A percentile compares a stretch with the other conserved stretches of the same genome.
Conservation (phyloP, 345 rosid genomes). For the Boechera divaricarpa region DNA sequence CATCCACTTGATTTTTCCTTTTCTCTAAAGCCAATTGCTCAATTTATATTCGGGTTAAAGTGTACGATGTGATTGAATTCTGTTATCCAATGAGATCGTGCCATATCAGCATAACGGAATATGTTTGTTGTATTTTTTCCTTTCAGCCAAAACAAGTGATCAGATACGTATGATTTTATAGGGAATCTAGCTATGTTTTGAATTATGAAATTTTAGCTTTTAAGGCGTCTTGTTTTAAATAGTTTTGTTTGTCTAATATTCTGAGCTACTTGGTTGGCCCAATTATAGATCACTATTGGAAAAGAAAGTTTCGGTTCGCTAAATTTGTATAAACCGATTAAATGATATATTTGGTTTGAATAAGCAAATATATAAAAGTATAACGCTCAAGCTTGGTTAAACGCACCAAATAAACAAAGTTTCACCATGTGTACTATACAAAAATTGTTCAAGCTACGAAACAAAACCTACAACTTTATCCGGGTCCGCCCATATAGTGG, state of each 20-base stretch:
- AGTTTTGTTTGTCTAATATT: not conserved
- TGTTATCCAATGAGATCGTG: conserved; percentile 35
- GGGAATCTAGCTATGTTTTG: conserved; percentile 20
- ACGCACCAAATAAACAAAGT: not conserved
- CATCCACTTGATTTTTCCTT: conserved; percentile 38
- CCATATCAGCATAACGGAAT: conserved; percentile 38
- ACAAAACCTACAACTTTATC: conserved; percentile 25
- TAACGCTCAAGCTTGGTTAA: not conserved
- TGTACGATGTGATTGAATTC: conserved; percentile 46
- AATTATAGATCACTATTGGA: not conserved
- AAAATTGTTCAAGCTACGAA: conserved; percentile 18
- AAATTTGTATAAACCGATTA: not conserved
- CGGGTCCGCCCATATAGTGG: conserved; percentile 27
- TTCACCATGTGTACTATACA: not conserved
- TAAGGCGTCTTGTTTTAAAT: conserved; percentile 15
- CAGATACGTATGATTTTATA: conserved; percentile 27
- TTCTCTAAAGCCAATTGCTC: conserved; percentile 31
- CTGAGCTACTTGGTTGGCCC: not conserved
- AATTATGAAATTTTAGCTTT: conserved; percentile 13
- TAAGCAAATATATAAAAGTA: not conserved
- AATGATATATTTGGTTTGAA: not conserved
- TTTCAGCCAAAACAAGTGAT: conserved; percentile 28
- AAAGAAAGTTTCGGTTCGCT: not conserved
- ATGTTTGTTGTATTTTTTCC: conserved; percentile 42
- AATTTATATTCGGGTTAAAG: conserved; percentile 27